phyloP scores from a whole-genome alignment of 23 red algal genomes.

The Gracilaria caudata region DNA sequence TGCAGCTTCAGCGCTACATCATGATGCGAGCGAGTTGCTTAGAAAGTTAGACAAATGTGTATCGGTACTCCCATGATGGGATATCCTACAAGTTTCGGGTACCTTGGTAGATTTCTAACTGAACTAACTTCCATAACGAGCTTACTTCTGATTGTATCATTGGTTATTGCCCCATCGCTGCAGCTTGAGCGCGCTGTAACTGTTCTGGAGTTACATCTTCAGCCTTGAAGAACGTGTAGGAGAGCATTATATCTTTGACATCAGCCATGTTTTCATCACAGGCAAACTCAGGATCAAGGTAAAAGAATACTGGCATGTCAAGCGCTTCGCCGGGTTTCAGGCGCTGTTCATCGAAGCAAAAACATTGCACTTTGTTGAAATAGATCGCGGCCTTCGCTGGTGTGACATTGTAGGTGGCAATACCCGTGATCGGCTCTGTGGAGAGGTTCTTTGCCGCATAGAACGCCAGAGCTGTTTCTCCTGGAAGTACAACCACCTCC shows the following conservation, averaged over 20 bases:
- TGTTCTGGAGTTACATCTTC: conserved; percentile 90
- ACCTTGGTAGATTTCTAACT: conserved; percentile 9
- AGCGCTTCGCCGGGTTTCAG: conserved; percentile 86
- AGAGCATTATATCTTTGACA: conserved; percentile 90
- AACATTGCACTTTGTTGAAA: conserved; percentile 99
- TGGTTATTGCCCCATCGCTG: conserved; percentile 56
- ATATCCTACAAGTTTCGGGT: background rate
- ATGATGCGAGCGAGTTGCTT: conserved; percentile 71
- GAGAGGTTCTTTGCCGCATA: conserved; percentile 92
- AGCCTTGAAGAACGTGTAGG: conserved; percentile 97
- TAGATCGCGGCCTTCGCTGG: conserved; percentile 96
- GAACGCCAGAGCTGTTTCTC: conserved; percentile 97
- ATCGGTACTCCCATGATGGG: conserved; percentile 26
- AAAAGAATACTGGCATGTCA: conserved; percentile 99
- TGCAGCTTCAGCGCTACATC: conserved; percentile 68
- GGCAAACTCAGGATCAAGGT: conserved; percentile 90
- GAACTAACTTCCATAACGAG: background rate
- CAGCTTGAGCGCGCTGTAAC: conserved; percentile 72
- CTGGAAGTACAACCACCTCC: conserved; percentile 76
- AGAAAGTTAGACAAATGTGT: conserved; percentile 63
- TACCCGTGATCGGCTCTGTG: conserved; percentile 78
- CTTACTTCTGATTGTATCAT: background rate
- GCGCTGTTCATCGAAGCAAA: conserved; percentile 99
- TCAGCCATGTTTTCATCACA: conserved; percentile 94
- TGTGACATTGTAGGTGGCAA: conserved; percentile 97